Evolutionary conservation across 768 basidiomycete genomes (phyloP), one percentile per base, ranked within the genome.

Genomic region (Kwoniella dejecticola): DNA sequence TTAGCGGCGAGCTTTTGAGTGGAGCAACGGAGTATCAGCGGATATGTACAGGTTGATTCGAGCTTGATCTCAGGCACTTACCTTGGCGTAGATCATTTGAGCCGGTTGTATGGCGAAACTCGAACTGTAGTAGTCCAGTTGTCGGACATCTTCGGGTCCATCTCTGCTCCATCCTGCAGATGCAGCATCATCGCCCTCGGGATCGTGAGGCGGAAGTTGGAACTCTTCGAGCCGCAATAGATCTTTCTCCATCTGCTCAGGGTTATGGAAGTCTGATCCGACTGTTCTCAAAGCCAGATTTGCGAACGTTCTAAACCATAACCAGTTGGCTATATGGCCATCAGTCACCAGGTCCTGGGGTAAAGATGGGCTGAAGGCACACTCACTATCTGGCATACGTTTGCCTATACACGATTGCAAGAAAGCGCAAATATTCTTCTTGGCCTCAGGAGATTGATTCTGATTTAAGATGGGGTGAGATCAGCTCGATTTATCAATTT

Each of bases 301-400:
- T 17, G 88, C 85, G 69, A 89, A 89, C 0, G 88, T 88, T 59
- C 88, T 82, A 79, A 89, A 89, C 88, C 88, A 89, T 5, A 90
- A 81, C 88, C 88, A 89, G 69, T 89, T 89, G 6, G 88, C 76
- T 77, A 49, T 8, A 31, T 23, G 7, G n/a, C 11, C 29, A 50
- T 62, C 27, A 64, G 63, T 33, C n/a, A n/a, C 26, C 29, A 48
- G 10, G 44, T 41, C 10, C n/a, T n/a, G n/a, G n/a, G n/a, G n/a
- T n/a, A n/a, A n/a, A n/a, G n/a, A n/a, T n/a, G n/a, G n/a, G n/a
- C n/a, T n/a, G n/a, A n/a, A n/a, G n/a, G n/a, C n/a, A n/a, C 1
- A 65, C 73, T 60, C 63, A 76, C 74, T 89, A 71, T 89, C 87
- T 24, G 88, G 88, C 88, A 89, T 89, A 63, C 87, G 84, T 81